Conservation (phyloP, 495 filamentous ascomycete genomes). For the Pyrenula massariospora region DNA sequence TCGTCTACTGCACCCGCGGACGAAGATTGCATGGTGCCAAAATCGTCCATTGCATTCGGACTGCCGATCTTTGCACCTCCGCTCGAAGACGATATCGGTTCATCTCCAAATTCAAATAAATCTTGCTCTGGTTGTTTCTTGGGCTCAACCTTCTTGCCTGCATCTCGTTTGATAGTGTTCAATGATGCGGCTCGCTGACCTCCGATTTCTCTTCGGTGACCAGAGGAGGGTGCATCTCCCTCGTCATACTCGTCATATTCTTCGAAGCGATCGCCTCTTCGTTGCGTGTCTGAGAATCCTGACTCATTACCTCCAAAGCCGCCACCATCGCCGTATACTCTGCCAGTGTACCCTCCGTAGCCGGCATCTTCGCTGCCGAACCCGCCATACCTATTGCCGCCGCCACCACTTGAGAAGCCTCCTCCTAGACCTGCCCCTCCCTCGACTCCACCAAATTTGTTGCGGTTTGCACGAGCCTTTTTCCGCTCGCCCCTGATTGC, state of each 20-base stretch:
- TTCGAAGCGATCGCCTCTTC: conserved; percentile 68
- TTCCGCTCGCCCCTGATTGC: conserved; percentile 86
- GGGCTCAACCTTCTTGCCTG: conserved; percentile 50
- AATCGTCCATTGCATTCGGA: conserved; percentile 31
- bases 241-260: conserved; percentile 97
- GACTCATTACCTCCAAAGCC: conserved; percentile 63
- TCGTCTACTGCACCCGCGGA: conserved; percentile 56
- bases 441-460: conserved; percentile 91
- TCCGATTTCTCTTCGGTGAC: conserved; percentile 9
- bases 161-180: conserved; percentile 31
- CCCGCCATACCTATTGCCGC: conserved; percentile 61
- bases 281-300: conserved; percentile 57
- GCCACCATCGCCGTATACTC: conserved; percentile 86
- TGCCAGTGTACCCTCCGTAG: conserved; percentile 77
- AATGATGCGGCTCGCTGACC: conserved; percentile 28
- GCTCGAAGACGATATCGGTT: conserved; percentile 40
- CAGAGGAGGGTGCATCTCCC: conserved; percentile 38
- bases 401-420: conserved; percentile 38
- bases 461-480: conserved; percentile 78
- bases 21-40: conserved; percentile 41
- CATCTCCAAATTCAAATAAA: conserved; percentile 76
- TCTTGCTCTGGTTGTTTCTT: conserved; percentile 79
- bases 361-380: conserved; percentile 68
- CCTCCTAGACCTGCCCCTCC: conserved; percentile 55
- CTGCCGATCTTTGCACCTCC: conserved; percentile 32